These are phyloP conservation scores for Phytophthora cactorum DNA, from an alignment of 352 stramenopile species.

Conservation along the genomic window DNA sequence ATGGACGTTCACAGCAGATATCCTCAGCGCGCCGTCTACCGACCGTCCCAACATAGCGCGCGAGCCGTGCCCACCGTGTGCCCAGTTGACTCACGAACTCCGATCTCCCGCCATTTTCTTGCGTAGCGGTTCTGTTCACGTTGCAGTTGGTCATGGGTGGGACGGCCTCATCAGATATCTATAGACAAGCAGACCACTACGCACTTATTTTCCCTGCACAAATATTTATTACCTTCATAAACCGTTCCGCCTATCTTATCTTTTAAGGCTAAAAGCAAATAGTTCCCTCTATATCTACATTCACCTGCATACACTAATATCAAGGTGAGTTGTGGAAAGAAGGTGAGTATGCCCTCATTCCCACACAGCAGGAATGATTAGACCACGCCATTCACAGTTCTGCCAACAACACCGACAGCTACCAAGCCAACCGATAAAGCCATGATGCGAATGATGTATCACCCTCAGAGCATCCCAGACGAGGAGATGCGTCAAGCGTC, in stretches of 20 bases:
- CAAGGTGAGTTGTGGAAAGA: not conserved
- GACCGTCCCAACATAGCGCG: not conserved
- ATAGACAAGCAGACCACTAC: conserved; percentile 21
- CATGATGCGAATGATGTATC: conserved; percentile 32
- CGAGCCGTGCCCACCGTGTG: not conserved
- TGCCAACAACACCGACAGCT: conserved; percentile 4
- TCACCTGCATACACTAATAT: not conserved
- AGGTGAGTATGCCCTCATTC: not conserved
- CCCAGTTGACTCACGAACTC: not conserved
- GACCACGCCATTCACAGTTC: conserved; percentile 24
- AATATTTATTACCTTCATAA: not conserved
- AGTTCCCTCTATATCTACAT: not conserved
- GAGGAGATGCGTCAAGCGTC: conserved; percentile 24
- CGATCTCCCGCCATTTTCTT: conserved; percentile 8
- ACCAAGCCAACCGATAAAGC: not conserved
- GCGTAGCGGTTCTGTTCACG: conserved; percentile 9
- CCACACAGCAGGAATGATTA: conserved; percentile 23
- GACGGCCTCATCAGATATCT: conserved; percentile 16
- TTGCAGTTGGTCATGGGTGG: conserved; percentile 31
- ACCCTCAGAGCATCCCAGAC: conserved; percentile 3
- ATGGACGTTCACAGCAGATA: conserved; percentile 7
- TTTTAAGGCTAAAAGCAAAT: not conserved
- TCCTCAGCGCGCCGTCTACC: not conserved
- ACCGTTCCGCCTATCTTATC: not conserved
- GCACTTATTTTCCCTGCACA: not conserved